These are phyloP conservation scores for Phytophthora litchii DNA, from an alignment of 352 stramenopile species.

Conservation along the genomic window DNA sequence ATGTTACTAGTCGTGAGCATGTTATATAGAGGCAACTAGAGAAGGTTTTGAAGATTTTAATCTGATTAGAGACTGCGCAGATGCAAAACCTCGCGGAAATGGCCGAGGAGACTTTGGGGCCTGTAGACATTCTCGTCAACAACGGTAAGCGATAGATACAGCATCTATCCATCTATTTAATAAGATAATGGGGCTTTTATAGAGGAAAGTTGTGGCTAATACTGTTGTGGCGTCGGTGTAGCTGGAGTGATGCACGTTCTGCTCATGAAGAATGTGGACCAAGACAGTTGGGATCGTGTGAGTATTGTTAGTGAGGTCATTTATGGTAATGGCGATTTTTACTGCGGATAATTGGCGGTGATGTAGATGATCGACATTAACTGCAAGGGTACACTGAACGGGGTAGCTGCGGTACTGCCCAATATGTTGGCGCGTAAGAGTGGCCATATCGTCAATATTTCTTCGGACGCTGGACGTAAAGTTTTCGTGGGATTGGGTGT, in stretches of 20 bases:
- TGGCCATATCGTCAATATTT: slow-evolving; percentile 85
- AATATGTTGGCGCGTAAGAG: slow-evolving; percentile 73
- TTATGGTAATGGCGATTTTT: neutral
- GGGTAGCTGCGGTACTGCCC: slow-evolving; percentile 67
- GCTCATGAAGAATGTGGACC: slow-evolving; percentile 83
- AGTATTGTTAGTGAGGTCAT: neutral
- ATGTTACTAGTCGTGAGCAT: slow-evolving; percentile 66
- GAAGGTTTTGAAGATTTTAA: neutral
- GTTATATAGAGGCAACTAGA: neutral
- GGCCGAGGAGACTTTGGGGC: slow-evolving; percentile 59
- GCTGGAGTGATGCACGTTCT: slow-evolving; percentile 94
- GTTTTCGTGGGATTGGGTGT: slow-evolving; percentile 78
- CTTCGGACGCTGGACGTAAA: slow-evolving; percentile 74
- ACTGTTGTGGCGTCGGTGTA: slow-evolving; percentile 7
- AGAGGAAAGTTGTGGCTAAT: neutral
- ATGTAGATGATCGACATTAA: slow-evolving; percentile 88
- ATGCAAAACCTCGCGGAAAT: slow-evolving; percentile 58
- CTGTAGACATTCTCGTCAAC: slow-evolving; percentile 89
- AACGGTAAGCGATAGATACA: slow-evolving; percentile 38
- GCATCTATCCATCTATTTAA: too few relatives aligned
- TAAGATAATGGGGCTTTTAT: too few relatives aligned
- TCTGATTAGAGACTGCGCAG: slow-evolving; percentile 1
- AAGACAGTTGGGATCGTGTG: slow-evolving; percentile 86
- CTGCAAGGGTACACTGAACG: slow-evolving; percentile 91
- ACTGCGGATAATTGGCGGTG: neutral